Evolutionary conservation across 2,329 filamentous ascomycete genomes (phyloP).

Genomic region (Cytospora schulzeri): DNA sequence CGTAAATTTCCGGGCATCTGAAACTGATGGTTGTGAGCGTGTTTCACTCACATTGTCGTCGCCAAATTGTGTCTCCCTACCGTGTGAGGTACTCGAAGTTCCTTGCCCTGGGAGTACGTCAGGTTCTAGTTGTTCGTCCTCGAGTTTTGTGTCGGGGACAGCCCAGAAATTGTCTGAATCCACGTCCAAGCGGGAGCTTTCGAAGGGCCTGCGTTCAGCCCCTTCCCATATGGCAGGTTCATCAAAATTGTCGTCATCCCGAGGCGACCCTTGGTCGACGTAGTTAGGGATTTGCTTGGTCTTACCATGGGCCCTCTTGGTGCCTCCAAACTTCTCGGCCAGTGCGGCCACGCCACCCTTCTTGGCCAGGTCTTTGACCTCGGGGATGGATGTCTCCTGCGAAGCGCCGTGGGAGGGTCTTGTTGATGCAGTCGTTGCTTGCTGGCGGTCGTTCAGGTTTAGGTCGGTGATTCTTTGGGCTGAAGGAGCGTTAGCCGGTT

Average conservation of each 20-base stretch:
- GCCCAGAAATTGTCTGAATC: constrained; percentile 31
- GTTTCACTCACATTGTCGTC: constrained; percentile 30
- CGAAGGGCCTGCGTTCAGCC: constrained; percentile 41
- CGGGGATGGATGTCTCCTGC: constrained; percentile 10
- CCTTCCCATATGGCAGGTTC: constrained; percentile 49
- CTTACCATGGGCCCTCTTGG: constrained; percentile 40
- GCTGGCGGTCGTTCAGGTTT: neutral
- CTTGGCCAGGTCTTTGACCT: constrained; percentile 12
- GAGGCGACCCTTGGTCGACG: constrained; percentile 42
- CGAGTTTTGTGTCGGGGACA: constrained; percentile 23
- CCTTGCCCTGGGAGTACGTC: constrained; percentile 24
- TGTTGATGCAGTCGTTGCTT: constrained; percentile 26
- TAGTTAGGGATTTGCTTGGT: constrained; percentile 43
- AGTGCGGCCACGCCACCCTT: constrained; percentile 39
- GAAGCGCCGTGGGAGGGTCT: constrained; percentile 3
- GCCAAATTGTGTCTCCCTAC: constrained; percentile 24
- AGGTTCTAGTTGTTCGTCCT: constrained; percentile 20
- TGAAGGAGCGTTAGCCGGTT: constrained; percentile 14
- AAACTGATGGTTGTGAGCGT: constrained; percentile 26
- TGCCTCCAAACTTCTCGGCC: constrained; percentile 39
- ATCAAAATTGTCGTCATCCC: constrained; percentile 49
- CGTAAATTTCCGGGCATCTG: constrained; percentile 27
- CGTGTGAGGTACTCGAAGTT: constrained; percentile 22
- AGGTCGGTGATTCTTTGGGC: constrained; percentile 1
- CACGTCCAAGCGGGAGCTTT: constrained; percentile 33